Evolutionary conservation across 1,284 basidiomycete species (phyloP).

Genomic region (Boletus smithii): DNA sequence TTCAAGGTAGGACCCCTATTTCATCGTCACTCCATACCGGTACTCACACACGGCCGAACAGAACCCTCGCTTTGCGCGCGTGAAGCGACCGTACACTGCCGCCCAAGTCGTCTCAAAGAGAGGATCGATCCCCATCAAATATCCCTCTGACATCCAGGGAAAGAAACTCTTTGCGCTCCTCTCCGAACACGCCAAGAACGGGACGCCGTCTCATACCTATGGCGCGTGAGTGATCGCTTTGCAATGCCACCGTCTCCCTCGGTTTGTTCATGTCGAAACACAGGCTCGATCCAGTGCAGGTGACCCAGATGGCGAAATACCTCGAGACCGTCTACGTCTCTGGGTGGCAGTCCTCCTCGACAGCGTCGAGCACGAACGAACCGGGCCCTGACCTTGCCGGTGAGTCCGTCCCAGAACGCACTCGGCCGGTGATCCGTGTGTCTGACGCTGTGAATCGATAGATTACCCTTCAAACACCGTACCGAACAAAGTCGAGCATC

Average conservation of each 20-base stretch:
- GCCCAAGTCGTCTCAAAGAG: constrained; percentile 93
- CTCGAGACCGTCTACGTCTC: constrained; percentile 98
- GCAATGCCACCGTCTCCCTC: too few relatives aligned
- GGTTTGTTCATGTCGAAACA: neutral
- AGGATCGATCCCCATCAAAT: constrained; percentile 82
- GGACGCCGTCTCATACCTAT: constrained; percentile 89
- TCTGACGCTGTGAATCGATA: constrained; percentile 21
- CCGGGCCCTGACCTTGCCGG: constrained; percentile 97
- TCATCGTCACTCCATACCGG: neutral
- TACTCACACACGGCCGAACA: constrained; percentile 30
- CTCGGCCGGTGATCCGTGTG: neutral
- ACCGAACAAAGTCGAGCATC: constrained; percentile 86
- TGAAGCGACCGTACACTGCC: constrained; percentile 88
- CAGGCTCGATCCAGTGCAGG: constrained; percentile 94
- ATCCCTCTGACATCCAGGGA: constrained; percentile 82
- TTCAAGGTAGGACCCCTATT: constrained; percentile 69
- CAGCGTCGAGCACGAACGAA: constrained; percentile 88
- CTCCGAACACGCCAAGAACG: constrained; percentile 61
- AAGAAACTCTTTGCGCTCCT: constrained; percentile 86
- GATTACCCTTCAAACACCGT: constrained; percentile 95
- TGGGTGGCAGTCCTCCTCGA: constrained; percentile 95
- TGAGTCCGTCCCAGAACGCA: constrained; percentile 33
- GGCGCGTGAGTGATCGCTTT: constrained; percentile 72
- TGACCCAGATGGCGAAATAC: constrained; percentile 98
- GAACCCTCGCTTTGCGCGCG: constrained; percentile 83